These are phyloP conservation scores for Mrakiaceae sp. DNA, from an alignment of 1,284 basidiomycete genomes.

Conservation along the genomic window DNA sequence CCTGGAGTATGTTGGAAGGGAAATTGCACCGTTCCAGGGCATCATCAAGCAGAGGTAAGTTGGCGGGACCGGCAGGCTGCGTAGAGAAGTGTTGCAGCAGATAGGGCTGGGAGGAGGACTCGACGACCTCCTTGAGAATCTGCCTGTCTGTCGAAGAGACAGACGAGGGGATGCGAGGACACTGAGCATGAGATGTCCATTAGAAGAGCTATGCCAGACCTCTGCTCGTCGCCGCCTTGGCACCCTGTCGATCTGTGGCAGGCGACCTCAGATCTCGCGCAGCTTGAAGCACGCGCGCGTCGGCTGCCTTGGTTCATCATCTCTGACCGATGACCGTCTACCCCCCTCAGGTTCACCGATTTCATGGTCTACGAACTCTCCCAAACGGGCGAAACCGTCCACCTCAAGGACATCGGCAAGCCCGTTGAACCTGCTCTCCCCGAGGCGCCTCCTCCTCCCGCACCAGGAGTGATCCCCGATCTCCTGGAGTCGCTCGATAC, in stretches of 20 bases:
- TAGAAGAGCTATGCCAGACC: not conserved
- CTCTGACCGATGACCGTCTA: not conserved
- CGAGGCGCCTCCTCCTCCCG: constrained; percentile 7
- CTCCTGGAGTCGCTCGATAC: constrained; percentile 5
- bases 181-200: not conserved
- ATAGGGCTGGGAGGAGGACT: no score
- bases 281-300: no score
- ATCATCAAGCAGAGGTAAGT: constrained; percentile 88
- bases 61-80: not conserved
- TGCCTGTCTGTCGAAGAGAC: no score
- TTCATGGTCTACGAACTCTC: constrained; percentile 86
- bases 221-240: not conserved
- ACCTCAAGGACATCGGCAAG: constrained; percentile 60
- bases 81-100: no score
- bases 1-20: constrained; percentile 66
- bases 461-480: constrained; percentile 13
- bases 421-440: constrained; percentile 44
- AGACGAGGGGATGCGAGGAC: not conserved
- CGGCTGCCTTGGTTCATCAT: no score
- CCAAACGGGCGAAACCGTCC: constrained; percentile 61
- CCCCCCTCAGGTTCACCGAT: constrained; percentile 66
- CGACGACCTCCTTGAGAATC: no score
- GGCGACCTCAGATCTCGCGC: not conserved
- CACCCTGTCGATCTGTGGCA: not conserved
- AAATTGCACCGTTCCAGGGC: constrained; percentile 62